Percentiles rank a stretch among this genome's conserved stretches.
Conservation (phyloP, 805 yeast species). For the Teunomyces stri region DNA sequence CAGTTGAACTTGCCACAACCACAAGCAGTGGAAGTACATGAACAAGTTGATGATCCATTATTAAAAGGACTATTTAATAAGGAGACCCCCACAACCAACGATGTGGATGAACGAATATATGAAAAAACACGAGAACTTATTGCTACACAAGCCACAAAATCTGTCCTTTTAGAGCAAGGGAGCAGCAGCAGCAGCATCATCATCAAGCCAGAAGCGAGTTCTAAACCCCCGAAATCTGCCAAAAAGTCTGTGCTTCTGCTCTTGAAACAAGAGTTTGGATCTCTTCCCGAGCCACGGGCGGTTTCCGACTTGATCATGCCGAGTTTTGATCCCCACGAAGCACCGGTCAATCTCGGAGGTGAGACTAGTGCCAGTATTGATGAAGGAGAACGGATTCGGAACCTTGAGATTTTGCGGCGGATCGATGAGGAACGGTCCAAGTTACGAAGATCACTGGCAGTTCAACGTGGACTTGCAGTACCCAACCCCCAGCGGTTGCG, state of each 20-base stretch:
- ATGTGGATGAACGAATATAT: conserved; percentile 33
- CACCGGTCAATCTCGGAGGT: conserved; percentile 6
- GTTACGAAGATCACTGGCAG: conserved; percentile 44
- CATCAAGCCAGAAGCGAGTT: conserved; percentile 3
- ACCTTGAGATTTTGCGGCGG: conserved; percentile 20
- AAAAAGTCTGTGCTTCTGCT: conserved; percentile 7
- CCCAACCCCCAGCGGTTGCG: conserved; percentile 29
- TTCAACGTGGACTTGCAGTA: conserved; percentile 44
- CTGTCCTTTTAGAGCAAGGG: conserved; percentile 25
- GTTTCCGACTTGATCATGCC: conserved; percentile 35
- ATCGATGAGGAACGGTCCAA: conserved; percentile 28
- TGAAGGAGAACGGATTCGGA: conserved; percentile 22
- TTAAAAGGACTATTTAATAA: neutral
- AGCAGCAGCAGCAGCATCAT: conserved; percentile 3
- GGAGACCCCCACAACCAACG: conserved; percentile 9
- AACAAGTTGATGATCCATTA: neutral
- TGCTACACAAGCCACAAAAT: conserved; percentile 26
- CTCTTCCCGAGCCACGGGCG: conserved; percentile 40
- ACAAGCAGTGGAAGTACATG: conserved; percentile 1
- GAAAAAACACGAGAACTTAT: conserved; percentile 33
- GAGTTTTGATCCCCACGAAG: conserved; percentile 22
- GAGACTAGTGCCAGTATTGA: conserved; percentile 11
- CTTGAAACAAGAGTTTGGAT: conserved; percentile 11
- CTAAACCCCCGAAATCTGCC: conserved; percentile 7
- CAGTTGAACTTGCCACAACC: conserved; percentile 28